Conservation (phyloP, 805 yeast species). For the Cyberlindnera americana region DNA sequence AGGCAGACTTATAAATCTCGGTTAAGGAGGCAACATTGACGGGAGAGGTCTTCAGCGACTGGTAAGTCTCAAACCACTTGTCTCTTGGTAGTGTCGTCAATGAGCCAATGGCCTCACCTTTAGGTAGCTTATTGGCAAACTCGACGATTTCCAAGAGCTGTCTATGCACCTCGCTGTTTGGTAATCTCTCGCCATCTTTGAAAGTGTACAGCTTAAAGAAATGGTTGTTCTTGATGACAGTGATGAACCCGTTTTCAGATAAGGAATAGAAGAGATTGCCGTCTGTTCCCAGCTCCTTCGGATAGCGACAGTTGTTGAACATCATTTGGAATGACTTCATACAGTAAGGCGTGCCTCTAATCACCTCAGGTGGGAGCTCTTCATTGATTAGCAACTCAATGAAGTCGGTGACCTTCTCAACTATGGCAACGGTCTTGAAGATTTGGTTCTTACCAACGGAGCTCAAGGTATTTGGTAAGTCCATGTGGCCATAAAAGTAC, state of each 20-base stretch:
- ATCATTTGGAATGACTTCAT: conserved; percentile 89
- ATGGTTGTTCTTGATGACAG: conserved; percentile 71
- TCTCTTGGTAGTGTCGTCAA: conserved; percentile 86
- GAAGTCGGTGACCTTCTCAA: conserved; percentile 65
- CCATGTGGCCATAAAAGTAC: conserved; percentile 83
- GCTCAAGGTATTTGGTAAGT: conserved; percentile 39
- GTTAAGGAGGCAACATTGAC: conserved; percentile 58
- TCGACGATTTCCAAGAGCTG: conserved; percentile 57
- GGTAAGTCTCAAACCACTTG: conserved; percentile 62
- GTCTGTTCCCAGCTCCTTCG: conserved; percentile 59
- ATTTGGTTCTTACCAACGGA: conserved; percentile 59
- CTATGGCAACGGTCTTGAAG: conserved; percentile 71
- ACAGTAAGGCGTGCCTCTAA: conserved; percentile 81
- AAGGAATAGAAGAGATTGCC: conserved; percentile 48
- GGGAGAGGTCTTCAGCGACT: conserved; percentile 55
- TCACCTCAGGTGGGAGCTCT: conserved; percentile 71
- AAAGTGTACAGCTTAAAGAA: conserved; percentile 76
- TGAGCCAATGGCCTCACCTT: conserved; percentile 52
- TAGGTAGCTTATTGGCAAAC: conserved; percentile 28
- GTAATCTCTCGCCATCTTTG: conserved; percentile 38
- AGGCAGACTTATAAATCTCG: conserved; percentile 72
- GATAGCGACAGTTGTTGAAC: conserved; percentile 88
- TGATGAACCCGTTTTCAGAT: conserved; percentile 57
- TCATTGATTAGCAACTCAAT: conserved; percentile 64
- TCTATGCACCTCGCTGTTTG: conserved; percentile 47